Base-by-base conservation (phyloP, 768 basidiomycete species). In the Phaffia tasmanica region DNA sequence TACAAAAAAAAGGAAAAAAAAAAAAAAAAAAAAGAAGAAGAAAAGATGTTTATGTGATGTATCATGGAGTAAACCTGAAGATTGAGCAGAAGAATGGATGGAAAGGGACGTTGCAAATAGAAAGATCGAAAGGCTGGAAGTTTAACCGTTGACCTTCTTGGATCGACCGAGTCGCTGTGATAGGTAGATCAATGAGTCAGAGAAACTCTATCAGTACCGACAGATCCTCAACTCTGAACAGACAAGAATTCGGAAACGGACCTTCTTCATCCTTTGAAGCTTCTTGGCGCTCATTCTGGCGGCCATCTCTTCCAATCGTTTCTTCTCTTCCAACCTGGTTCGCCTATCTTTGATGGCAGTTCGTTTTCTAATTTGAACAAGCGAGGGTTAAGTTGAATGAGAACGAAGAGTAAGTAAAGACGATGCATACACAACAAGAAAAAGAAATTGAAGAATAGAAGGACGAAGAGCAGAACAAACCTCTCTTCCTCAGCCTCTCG, bases 261-360 rank as follows among this genome's bases (percentile, higher is more conserved):
- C 66, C 66, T 69, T 69, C 62, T 69, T 69, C 57, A 69, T 64
- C 46, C 67, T 58, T 50, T 69, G 67, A 0, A 69, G 62, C 67
- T 64, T 69, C 65, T 69, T 69, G 15, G 67, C 67, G 15, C 62
- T 63, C 62, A 64, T 64, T 49, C 57, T 58, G 25, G 67, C 67
- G 0, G 67, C 67, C 62, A 64, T 60, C 50, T 69, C 67, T 48
- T 63, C 67, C 18, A 69, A 58, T 19, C 67, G 56, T 57, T 64
- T 63, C 67, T 69, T 69, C 57, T 69, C 67, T 42, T 69, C 67
- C 21, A 69, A 21, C 11, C 67, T 42, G 19, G 53, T 57, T 54
- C 61, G 63, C 25, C 67, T 49, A 57, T 69, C 67, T 55, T 69
- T 69, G 57, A 55, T 63, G 27, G 59, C 59, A 19, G 57, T 55